Base-by-base conservation (phyloP, 192 early-diverging fungal species). In the Backusella circina region DNA sequence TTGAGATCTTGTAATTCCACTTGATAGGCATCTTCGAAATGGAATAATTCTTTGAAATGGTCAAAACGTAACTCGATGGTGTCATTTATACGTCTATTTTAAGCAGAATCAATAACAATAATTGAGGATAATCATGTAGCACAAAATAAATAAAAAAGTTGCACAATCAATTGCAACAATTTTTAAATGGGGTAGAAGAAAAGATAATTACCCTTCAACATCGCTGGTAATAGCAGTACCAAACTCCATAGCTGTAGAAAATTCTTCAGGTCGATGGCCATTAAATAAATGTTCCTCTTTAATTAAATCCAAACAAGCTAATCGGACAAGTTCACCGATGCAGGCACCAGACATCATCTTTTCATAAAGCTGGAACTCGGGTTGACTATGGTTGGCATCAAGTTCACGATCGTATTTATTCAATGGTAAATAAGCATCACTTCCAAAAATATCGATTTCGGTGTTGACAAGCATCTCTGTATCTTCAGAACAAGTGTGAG, bases 301-400 rank as follows among this genome's bases (percentile, higher is more conserved):
- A 47, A 95, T 89, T 72, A 98, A 85, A 84, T 97, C 95, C 68
- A 96, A 80, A 36, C 93, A 69, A 47, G 91, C 86, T 72, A 92
- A 84, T 67, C 97, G 91, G 4, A 88, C 90, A 44, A 99, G 84
- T 83, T 99, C 97, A 71, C 96, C 96, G 73, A 99, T 85, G 76
- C 98, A 99, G 80, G 93, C 88, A 75, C 96, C 97, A 47, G 95
- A 95, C 73, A 98, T 93, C 90, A 96, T 94, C 87, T 99, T 99
- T 82, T 99, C 97, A 85, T 93, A 98, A 23, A 90, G 89, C 80
- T 97, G 97, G 79, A 92, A 90, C 73, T 91, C 87, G 26, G 94
- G 92, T 78, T 95, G 93, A 64, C 82, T 80, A 39, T 92, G 93
- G 54, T 89, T 86, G 70, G 90, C 87, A 85, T 98, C 96, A 68